These are phyloP conservation scores for Paracoccidioides lutzii DNA, from an alignment of 2,329 filamentous ascomycete species.

Conservation along the genomic window DNA sequence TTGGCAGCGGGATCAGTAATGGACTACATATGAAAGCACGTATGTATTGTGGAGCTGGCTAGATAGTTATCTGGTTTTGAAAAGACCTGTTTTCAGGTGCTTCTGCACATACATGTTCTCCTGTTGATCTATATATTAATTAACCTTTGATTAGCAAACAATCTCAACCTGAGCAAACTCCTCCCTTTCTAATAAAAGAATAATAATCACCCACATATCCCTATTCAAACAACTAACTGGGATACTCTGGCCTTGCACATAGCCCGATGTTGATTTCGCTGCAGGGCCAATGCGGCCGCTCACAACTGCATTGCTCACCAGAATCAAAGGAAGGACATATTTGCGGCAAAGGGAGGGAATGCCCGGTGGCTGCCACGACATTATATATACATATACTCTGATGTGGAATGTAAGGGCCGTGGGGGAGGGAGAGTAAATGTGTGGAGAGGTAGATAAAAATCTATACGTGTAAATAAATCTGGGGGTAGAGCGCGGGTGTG, in stretches of 20 bases:
- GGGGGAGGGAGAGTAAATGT: background rate
- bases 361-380: slow-evolving; percentile 6
- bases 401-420: background rate
- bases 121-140: slow-evolving; percentile 54
- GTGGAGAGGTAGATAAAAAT: background rate
- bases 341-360: slow-evolving; percentile 1
- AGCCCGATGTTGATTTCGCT: slow-evolving; percentile 18
- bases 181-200: background rate
- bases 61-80: background rate
- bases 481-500: no score
- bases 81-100: no score
- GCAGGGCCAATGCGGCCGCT: background rate
- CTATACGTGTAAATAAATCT: no score
- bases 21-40: background rate
- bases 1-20: slow-evolving; percentile 4
- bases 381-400: slow-evolving; percentile 6
- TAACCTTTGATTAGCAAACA: background rate
- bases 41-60: background rate
- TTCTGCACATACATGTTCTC: slow-evolving; percentile 54
- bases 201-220: slow-evolving; percentile 32
- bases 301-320: slow-evolving; percentile 1
- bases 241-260: slow-evolving; percentile 37
- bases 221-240: slow-evolving; percentile 41
- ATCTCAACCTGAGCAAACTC: background rate
- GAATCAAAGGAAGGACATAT: slow-evolving; percentile 1